Conservation (phyloP, 1,284 basidiomycete genomes). For the Exobasidium cylindrosporum region DNA sequence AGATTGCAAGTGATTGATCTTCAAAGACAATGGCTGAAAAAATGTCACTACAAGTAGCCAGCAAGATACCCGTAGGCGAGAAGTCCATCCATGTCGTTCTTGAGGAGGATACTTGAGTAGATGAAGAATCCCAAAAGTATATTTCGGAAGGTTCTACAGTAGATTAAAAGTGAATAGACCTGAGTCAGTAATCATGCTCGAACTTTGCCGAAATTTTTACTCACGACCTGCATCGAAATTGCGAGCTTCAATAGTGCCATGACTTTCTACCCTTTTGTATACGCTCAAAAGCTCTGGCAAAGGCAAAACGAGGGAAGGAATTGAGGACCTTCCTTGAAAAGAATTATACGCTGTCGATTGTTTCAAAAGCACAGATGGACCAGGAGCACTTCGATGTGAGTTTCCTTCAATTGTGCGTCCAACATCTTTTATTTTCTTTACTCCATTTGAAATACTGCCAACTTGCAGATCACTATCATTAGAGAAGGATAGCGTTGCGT, state of each 20-base stretch:
- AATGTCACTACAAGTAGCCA: constrained; percentile 64
- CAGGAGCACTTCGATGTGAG: constrained; percentile 60
- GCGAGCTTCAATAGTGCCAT: constrained; percentile 69
- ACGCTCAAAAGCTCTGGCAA: constrained; percentile 32
- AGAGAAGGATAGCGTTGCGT: not conserved
- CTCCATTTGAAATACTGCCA: constrained; percentile 13
- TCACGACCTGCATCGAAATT: constrained; percentile 65
- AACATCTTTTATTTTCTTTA: constrained; percentile 25
- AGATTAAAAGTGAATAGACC: too few relatives aligned
- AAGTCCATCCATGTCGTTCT: constrained; percentile 80
- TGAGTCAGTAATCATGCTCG: constrained; percentile 36
- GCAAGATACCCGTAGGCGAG: constrained; percentile 68
- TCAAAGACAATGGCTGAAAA: constrained; percentile 66
- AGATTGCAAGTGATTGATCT: constrained; percentile 40
- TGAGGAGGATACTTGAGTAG: too few relatives aligned
- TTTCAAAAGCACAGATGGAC: constrained; percentile 48
- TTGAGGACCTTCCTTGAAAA: not conserved
- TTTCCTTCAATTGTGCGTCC: constrained; percentile 71
- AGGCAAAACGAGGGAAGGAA: constrained; percentile 13
- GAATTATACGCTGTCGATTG: constrained; percentile 6
- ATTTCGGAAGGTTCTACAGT: constrained; percentile 9
- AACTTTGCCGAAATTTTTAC: not conserved
- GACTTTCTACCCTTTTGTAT: constrained; percentile 56
- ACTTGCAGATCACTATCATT: constrained; percentile 2
- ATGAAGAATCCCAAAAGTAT: not conserved